Base-by-base conservation (phyloP, 2,329 filamentous ascomycete species). In the Pyricularia grisea region DNA sequence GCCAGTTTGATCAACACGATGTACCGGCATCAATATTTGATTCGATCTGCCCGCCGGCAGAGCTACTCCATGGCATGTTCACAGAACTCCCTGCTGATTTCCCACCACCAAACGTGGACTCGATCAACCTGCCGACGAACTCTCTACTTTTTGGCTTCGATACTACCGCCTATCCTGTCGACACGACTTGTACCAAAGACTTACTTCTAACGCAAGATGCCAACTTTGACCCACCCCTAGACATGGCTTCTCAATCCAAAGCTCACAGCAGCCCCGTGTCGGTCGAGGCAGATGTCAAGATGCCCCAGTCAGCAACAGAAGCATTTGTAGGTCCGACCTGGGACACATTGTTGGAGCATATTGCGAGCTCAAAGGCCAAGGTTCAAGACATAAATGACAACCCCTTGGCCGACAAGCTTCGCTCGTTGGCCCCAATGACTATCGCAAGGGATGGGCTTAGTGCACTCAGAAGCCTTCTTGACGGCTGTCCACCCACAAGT, bases 281-380 rank as follows among this genome's bases (percentile, higher is more conserved):
- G 9, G n/a, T n/a, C 12, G n/a, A 61, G 58, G 25, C 11, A 25
- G 58, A 27, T 14, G 25, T 61, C 58, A 61, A 61, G 42, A n/a
- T 36, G 11, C 36, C 63, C 25, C 58, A 28, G 33, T 67, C 64
- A 1, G 70, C 64, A 4, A 36, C 69, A n/a, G 70, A 69, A 71
- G 75, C 78, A 2, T 74, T 87, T 3, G 77, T 84, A n/a, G 74
- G 72, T 5, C 78, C 80, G 9, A 78, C 79, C 3, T 84, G 81
- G 80, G 80, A 82, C 67, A 74, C 81, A 5, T 74, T 87, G 28
- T 76, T 81, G 50, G 76, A 82, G 70, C 84, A 86, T 68, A 75
- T 85, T 33, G 74, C 77, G 9, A 79, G 76, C 1, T 85, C 85
- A 0, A 74, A 80, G 70, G 69, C 75, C 36, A 86, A 83, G 71